Base-by-base conservation (phyloP, 495 filamentous ascomycete genomes). In the Talaromyces wortmannii region DNA sequence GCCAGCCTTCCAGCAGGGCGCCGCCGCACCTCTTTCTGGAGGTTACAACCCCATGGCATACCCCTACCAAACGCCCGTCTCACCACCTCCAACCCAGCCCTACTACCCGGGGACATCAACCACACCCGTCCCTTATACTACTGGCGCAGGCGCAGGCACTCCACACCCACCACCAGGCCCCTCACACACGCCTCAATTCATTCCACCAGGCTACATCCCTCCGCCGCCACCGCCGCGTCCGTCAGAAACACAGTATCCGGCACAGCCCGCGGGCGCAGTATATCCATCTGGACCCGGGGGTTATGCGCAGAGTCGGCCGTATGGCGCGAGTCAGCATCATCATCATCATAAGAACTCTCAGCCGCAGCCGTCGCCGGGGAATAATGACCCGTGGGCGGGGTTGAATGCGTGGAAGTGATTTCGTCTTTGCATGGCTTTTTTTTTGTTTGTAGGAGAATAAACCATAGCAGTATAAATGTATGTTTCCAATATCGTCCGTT, bases 191-290 rank as follows among this genome's bases (percentile, higher is more conserved):
- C 60, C 65, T 11, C 68, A 73, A 43, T 75, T 70, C 56, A 76
- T 92, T 59, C 90, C 90, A 32, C 82, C 83, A 15, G 91, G 91
- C 15, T 97, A 95, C 66, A 82, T 96, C 40, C 92, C 92, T 1
- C 92, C 92, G 1, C 92, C 92, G 7, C 92, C 92, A 16, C 92
- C 92, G 0, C 89, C 87, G 3, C 88, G 86, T 11, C 90, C 89
- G 7, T 87, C 89, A 36, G 87, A 89, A 42, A 84, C 86, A 0
- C 84, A 80, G 15, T 90, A 91, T 59, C 83, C 85, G 23, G 23
- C 23, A 49, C 79, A 69, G n/a, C 65, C 74, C 12, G 59, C 71
- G 44, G 61, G 52, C 16, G 68, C 70, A 2, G 57, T 68, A n/a
- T 82, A 82, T 66, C 83, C 81, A 2, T 71, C 78, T 45, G 82